Conservation (phyloP, 208 protist species). For the Sergeia podlipaevii region DNA sequence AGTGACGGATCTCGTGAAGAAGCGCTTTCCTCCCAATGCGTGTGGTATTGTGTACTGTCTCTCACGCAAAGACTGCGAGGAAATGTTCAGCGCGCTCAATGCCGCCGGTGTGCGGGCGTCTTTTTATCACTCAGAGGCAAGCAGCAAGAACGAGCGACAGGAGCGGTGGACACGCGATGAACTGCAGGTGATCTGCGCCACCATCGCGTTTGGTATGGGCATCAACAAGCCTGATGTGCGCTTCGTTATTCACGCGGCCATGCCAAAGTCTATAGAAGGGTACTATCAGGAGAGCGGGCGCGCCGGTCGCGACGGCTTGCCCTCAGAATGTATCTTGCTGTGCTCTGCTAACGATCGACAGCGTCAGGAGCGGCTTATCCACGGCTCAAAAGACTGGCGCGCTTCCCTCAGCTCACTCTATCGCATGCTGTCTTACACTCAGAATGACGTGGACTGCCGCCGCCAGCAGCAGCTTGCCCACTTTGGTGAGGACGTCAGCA, state of each 20-base stretch:
- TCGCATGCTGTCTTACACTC: conserved; percentile 76
- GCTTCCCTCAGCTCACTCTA: conserved; percentile 63
- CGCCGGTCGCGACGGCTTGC: conserved; percentile 94
- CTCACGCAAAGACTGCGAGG: conserved; percentile 79
- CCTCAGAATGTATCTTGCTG: conserved; percentile 82
- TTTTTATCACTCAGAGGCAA: conserved; percentile 76
- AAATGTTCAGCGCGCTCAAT: conserved; percentile 58
- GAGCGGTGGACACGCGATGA: conserved; percentile 89
- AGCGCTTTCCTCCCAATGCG: conserved; percentile 47
- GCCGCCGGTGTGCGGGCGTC: conserved; percentile 50
- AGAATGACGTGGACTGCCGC: conserved; percentile 85
- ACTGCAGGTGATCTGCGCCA: conserved; percentile 95
- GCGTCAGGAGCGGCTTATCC: conserved; percentile 78
- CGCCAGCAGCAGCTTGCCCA: conserved; percentile 79
- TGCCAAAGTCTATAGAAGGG: conserved; percentile 97
- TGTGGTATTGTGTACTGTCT: conserved; percentile 89
- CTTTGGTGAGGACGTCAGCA: conserved; percentile 76
- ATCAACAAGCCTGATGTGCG: conserved; percentile 98
- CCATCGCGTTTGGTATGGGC: conserved; percentile 98
- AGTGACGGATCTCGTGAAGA: conserved; percentile 63
- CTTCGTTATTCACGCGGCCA: conserved; percentile 96
- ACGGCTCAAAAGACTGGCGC: conserved; percentile 75
- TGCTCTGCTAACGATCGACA: conserved; percentile 54
- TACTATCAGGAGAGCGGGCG: conserved; percentile 98
- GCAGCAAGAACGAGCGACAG: conserved; percentile 71